Evolutionary conservation across 805 yeast genomes (phyloP), one percentile per base, ranked within the genome.

Genomic region (Candida cerambycidarum): DNA sequence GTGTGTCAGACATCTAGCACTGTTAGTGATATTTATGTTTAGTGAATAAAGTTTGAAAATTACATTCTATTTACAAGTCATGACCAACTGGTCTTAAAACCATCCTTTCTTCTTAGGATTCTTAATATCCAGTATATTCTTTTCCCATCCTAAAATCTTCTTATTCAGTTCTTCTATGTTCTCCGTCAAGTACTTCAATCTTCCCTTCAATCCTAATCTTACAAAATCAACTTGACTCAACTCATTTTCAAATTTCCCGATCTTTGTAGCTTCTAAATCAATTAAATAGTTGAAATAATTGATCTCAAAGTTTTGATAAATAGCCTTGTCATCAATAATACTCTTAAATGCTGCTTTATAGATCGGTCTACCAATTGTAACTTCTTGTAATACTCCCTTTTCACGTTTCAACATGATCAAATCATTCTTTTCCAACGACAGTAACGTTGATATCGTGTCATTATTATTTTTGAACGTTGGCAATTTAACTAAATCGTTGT

Each of bases 311-410:
- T 79, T 70, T 17, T 78, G 78, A 43, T 71, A 76, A 5, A 85
- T 63, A 13, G 73, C 70, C 12, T 67, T 54, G 57, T 89, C 90
- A 1, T 69, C 51, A 2, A 81, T 74, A 56, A 93, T 69, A 45
- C 76, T 76, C 43, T 70, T 55, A 65, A 92, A 93, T 0, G 98
- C 96, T 0, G 90, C 86, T 44, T 76, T 74, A 61, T 71, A 89
- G 16, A 93, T 66, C 2, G 99, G 98, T 54, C 89, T 82, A 0
- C 96, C 95, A 1, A 96, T 88, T 15, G 66, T 62, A 14, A 93
- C 77, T 5, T 76, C 75, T 34, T 71, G 67, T 15, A 87, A 63
- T 19, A 88, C 76, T 13, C 97, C 98, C 49, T 86, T 83, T 32
- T 83, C 85, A 46, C 89, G 76, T n/a, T 76, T 67, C 42, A 89